A percentile compares a stretch with the other conserved stretches of the same genome.
phyloP scores from a whole-genome alignment of 179 eudicot genomes.

The Heliamphora pulchella region DNA sequence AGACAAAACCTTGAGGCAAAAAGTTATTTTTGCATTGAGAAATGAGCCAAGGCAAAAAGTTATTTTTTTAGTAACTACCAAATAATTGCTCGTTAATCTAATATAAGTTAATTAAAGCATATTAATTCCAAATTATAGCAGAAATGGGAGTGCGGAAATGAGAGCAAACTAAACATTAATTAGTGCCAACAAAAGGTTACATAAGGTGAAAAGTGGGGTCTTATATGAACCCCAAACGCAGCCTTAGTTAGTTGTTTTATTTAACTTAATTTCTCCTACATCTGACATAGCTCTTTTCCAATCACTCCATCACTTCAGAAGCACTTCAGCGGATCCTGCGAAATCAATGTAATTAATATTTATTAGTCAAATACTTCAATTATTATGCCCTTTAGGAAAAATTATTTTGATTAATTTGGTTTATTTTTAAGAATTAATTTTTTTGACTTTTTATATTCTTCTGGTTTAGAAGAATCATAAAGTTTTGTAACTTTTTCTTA shows the following conservation, averaged over 20 bases:
- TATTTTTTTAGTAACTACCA: too few relatives aligned
- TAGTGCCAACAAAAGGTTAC: not conserved
- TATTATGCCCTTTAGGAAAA: not conserved
- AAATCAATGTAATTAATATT: not conserved
- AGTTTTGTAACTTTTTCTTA: too few relatives aligned
- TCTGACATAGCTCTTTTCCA: not conserved
- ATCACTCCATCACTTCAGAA: conserved; percentile 3
- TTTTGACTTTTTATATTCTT: too few relatives aligned
- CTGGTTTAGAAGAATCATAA: too few relatives aligned
- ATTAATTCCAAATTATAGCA: not conserved
- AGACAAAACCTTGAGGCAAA: too few relatives aligned
- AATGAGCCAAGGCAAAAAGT: too few relatives aligned
- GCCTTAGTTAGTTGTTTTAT: not conserved
- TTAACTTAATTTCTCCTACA: not conserved
- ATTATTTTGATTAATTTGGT: too few relatives aligned
- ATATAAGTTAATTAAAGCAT: not conserved
- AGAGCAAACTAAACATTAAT: not conserved
- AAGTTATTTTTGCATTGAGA: too few relatives aligned
- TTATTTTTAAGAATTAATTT: too few relatives aligned
- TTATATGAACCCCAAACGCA: not conserved
- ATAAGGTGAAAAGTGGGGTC: conserved; percentile 5
- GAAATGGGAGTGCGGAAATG: not conserved
- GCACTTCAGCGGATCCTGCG: conserved; percentile 13
- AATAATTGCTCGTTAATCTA: not conserved
- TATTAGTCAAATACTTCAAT: not conserved